Evolutionary conservation across 345 rosid genomes (phyloP).

Genomic region (Laguncularia racemosa): DNA sequence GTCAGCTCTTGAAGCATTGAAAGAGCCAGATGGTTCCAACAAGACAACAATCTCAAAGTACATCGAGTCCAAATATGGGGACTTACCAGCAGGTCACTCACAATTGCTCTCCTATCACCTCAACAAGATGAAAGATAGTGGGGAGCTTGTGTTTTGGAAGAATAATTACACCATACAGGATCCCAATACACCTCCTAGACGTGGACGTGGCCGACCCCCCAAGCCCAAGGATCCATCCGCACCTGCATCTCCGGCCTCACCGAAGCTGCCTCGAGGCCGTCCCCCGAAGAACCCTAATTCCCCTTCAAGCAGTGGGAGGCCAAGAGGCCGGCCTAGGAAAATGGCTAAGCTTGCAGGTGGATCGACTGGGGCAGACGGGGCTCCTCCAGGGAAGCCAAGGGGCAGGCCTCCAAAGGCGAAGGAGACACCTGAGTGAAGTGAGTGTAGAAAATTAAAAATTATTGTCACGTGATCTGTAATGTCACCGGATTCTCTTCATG

Average conservation of each 20-base stretch:
- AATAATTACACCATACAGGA: conserved; percentile 49
- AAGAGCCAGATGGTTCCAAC: conserved; percentile 52
- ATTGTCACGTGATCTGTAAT: neutral
- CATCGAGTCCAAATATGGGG: conserved; percentile 53
- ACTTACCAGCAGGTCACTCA: conserved; percentile 45
- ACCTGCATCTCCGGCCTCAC: neutral
- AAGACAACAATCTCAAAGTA: conserved; percentile 52
- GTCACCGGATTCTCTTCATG: neutral
- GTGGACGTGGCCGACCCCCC: conserved; percentile 72
- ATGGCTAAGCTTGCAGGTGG: conserved; percentile 38
- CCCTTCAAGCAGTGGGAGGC: conserved; percentile 16
- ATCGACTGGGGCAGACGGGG: conserved; percentile 2
- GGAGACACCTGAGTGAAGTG: conserved; percentile 20
- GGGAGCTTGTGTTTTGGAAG: conserved; percentile 50
- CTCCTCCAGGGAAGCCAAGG: conserved; percentile 17
- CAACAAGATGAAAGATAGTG: conserved; percentile 48
- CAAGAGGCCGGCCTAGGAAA: conserved; percentile 69
- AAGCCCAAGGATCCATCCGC: conserved; percentile 35
- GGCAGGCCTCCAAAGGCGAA: conserved; percentile 52
- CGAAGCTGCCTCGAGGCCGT: neutral
- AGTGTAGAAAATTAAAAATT: conserved; percentile 1
- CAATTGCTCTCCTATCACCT: conserved; percentile 42
- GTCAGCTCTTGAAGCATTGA: conserved; percentile 40
- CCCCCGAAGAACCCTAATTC: conserved; percentile 6
- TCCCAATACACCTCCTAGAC: conserved; percentile 52